Base-by-base conservation (phyloP, 2,329 filamentous ascomycete species). In the Stemphylium beticola region DNA sequence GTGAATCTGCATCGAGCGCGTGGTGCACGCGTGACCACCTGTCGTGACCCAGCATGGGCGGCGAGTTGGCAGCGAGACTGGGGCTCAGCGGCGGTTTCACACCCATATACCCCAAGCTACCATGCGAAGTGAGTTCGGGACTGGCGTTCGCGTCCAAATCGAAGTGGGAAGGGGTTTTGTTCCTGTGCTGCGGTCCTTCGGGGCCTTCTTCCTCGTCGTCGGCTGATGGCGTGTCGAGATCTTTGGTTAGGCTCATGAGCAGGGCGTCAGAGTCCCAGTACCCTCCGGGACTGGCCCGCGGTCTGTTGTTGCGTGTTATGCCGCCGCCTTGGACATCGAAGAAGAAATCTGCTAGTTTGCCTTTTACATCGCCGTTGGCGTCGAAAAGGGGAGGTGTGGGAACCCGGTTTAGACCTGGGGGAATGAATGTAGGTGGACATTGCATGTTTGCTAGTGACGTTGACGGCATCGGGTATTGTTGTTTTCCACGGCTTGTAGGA, bases 251-350 rank as follows among this genome's bases (percentile, higher is more conserved):
- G n/a, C 67, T 64, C 73, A 76, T 76, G 17, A 76, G 58, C 11
- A 76, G 39, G 0, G 67, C 67, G 43, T 76, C 70, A 8, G 71
- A 74, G 45, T 76, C 71, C 73, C 73, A 76, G 26, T 67, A 49
- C 5, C 72, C 67, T 11, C 56, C 60, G 9, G 63, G 53, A 4
- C 52, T 53, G 3, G 55, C 14, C 22, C 46, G 54, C 5, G 51
- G 20, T n/a, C 58, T 66, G 14, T 31, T 51, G 8, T 18, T 34
- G 15, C 39, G 41, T 41, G 22, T 15, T n/a, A 34, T 31, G n/a
- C 52, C 43, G 10, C 48, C 42, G n/a, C 48, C 50, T 17, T 66
- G 57, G 10, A 57, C 47, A 14, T 73, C 70, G 54, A 75, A 74
- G 58, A 70, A 69, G 47, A 74, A 75, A 38, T 71, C 58, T n/a